Evolutionary conservation across 768 basidiomycete genomes (phyloP), one percentile per base, ranked within the genome.

Genomic region (Hericium coralloides): DNA sequence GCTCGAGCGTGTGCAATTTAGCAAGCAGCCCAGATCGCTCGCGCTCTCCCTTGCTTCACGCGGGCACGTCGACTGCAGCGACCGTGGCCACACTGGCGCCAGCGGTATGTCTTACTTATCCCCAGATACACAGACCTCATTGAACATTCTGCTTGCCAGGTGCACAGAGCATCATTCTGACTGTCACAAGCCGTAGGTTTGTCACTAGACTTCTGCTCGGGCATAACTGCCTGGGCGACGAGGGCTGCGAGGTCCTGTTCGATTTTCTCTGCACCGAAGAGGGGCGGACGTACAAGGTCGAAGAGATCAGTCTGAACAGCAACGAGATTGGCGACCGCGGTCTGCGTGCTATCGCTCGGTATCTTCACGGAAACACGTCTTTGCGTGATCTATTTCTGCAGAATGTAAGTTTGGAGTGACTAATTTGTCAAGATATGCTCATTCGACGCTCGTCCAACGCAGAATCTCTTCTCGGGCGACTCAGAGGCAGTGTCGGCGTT

Each of bases 301-400:
- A 70, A 1, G 79, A 84, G 61, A 79, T 87, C 36, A 77, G 74
- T 58, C 72, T 87, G 55, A 84, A 83, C 53, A 72, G 74, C 3
- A 85, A 83, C 58, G 65, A 66, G 9, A 80, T 87, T 26, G 78
- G 83, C 9, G 74, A 83, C 62, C 65, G 66, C 38, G 83, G 83
- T 5, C 73, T 87, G 4, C 64, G 72, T 49, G 76, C 80, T n/a
- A 77, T 87, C 43, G 65, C 76, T 5, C 64, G 69, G 39, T 86
- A 82, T 65, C 58, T 87, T 31, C 68, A 68, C 50, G 69, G 69
- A 9, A 85, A 84, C 61, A 60, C 56, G 0, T 62, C 69, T 22
- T 64, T 87, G 45, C 73, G 72, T 61, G 75, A 76, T 48, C 63
- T 87, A 12, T 78, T 78, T 60, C 70, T 87, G 38, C 81, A 81